These are phyloP conservation scores for Austroboletus novae-zelandiae DNA, from an alignment of 1,284 basidiomycete genomes.

Conservation along the genomic window DNA sequence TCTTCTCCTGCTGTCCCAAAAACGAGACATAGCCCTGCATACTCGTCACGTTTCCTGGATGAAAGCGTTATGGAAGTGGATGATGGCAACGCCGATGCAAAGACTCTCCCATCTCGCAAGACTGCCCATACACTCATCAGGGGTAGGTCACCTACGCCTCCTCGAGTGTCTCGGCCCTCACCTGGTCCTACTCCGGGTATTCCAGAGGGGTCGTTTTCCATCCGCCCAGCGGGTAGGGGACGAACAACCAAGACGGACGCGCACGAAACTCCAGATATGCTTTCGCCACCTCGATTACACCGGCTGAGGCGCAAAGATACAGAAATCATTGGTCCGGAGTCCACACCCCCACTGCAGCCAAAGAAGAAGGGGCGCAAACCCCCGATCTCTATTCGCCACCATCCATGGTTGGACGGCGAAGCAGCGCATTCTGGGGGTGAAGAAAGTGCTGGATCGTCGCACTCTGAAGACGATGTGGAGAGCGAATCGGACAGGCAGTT, in stretches of 20 bases:
- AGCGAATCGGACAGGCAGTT: conserved; percentile 71
- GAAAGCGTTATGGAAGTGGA: conserved; percentile 8
- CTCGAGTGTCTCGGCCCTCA: conserved; percentile 18
- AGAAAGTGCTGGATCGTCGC: conserved; percentile 58
- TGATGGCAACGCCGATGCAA: conserved; percentile 11
- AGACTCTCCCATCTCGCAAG: background rate
- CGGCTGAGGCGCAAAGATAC: conserved; percentile 41
- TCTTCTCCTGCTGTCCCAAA: conserved; percentile 42
- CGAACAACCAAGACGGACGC: conserved; percentile 28
- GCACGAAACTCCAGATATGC: conserved; percentile 36
- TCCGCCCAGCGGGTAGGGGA: conserved; percentile 44
- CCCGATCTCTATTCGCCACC: conserved; percentile 39
- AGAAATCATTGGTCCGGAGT: conserved; percentile 15
- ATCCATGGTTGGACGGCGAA: conserved; percentile 61
- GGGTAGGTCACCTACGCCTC: conserved; percentile 46
- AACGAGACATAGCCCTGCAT: background rate
- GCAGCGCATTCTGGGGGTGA: conserved; percentile 82
- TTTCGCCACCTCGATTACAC: conserved; percentile 40
- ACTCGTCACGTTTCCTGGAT: conserved; percentile 1
- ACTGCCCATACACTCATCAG: conserved; percentile 20
- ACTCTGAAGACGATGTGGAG: conserved; percentile 56
- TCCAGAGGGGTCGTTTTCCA: conserved; percentile 52
- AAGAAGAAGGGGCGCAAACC: conserved; percentile 36
- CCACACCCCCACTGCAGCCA: conserved; percentile 22
- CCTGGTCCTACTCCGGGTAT: conserved; percentile 19